A percentile compares a stretch with the other conserved stretches of the same genome.
phyloP scores from a whole-genome alignment of 208 protist genomes.

The Leishmania lainsoni region DNA sequence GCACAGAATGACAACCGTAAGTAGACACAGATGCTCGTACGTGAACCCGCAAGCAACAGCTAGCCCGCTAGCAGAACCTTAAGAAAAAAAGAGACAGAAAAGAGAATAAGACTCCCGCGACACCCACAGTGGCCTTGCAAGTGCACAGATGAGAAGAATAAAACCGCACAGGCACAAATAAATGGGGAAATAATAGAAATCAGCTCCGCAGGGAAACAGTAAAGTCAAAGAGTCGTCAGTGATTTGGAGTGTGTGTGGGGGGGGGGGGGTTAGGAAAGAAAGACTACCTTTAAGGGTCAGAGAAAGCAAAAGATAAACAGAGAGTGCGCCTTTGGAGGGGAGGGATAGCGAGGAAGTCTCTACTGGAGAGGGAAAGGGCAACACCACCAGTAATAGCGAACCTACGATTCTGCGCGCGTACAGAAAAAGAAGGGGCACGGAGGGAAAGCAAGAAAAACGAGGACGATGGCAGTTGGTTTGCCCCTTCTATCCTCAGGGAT shows the following conservation, averaged over 20 bases:
- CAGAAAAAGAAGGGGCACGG: not conserved
- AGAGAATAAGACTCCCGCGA: not conserved
- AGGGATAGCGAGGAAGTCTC: not conserved
- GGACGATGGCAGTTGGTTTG: not conserved
- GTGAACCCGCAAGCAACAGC: not conserved
- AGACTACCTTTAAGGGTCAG: not conserved
- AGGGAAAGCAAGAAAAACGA: not conserved
- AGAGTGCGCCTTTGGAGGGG: not conserved
- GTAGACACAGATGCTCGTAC: not conserved
- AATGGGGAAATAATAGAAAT: not conserved
- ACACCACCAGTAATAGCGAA: not conserved
- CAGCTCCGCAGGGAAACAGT: not conserved
- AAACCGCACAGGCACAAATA: not conserved
- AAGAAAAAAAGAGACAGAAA: not conserved
- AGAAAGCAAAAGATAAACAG: not conserved
- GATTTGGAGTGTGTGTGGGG: too few relatives aligned
- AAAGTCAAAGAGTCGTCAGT: not conserved
- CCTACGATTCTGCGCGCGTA: not conserved
- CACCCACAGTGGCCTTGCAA: not conserved
- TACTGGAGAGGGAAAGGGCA: not conserved
- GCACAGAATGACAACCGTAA: not conserved
- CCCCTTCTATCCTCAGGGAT: not conserved
- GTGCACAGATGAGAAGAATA: not conserved
- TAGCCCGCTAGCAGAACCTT: not conserved
- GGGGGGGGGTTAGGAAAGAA: too few relatives aligned